Evolutionary conservation across 257 asterid species (phyloP).

Genomic region (Penstemon newberryi): DNA sequence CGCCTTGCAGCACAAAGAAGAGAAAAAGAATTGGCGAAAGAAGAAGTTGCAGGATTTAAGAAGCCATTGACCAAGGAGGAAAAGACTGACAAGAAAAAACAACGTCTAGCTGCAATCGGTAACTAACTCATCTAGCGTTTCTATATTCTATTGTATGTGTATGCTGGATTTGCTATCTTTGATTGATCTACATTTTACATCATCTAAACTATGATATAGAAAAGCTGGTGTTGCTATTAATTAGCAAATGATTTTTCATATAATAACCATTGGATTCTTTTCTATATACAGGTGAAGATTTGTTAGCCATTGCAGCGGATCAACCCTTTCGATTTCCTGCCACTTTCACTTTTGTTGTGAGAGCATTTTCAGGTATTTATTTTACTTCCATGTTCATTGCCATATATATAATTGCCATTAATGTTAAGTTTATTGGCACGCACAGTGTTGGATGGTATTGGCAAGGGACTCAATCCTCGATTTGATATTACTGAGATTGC

Average conservation of each 20-base stretch:
- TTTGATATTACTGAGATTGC: conserved; percentile 98
- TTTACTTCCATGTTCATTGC: not conserved
- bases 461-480: conserved; percentile 98
- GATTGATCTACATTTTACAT: no score
- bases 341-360: conserved; percentile 92
- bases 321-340: conserved; percentile 98
- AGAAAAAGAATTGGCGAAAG: conserved; percentile 68
- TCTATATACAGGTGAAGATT: conserved; percentile 81
- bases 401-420: conserved; percentile 19
- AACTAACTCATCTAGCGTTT: conserved; percentile 23
- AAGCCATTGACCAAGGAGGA: conserved; percentile 81
- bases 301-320: conserved; percentile 90
- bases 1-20: conserved; percentile 83
- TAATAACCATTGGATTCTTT: conserved; percentile 42
- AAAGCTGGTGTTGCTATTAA: no score
- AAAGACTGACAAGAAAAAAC: conserved; percentile 68
- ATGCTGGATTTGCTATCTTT: no score
- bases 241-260: not conserved
- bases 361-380: conserved; percentile 91
- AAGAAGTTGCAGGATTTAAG: conserved; percentile 76
- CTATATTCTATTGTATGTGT: no score
- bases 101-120: conserved; percentile 95
- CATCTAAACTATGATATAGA: no score
- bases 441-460: conserved; percentile 96
- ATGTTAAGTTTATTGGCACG: conserved; percentile 20